Evolutionary conservation across 2,329 filamentous ascomycete species (phyloP).

Genomic region (Chrysosporium queenslandicum): DNA sequence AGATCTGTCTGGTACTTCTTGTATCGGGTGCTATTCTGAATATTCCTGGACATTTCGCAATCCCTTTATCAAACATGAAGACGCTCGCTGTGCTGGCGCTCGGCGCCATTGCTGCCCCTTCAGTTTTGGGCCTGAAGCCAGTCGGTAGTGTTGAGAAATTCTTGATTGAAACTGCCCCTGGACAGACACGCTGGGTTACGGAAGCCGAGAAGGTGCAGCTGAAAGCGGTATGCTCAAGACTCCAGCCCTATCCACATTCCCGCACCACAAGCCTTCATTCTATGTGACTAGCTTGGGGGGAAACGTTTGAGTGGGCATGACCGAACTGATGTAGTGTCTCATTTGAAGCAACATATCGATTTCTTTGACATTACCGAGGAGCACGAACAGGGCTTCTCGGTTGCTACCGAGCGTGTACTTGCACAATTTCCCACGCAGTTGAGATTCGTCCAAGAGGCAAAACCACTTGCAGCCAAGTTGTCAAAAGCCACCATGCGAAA

Average conservation of each 20-base stretch:
- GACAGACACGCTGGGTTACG: slow-evolving; percentile 74
- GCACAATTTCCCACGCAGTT: not conserved
- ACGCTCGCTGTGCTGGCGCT: slow-evolving; percentile 28
- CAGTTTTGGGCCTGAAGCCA: slow-evolving; percentile 24
- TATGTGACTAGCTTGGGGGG: not conserved
- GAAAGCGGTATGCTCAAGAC: slow-evolving; percentile 51
- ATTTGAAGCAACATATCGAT: slow-evolving; percentile 59
- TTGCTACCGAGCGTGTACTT: not conserved
- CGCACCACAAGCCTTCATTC: not conserved
- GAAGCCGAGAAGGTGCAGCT: slow-evolving; percentile 94
- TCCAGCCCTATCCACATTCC: not conserved
- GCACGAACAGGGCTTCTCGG: slow-evolving; percentile 28
- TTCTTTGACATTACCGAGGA: slow-evolving; percentile 90
- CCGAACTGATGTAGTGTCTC: slow-evolving; percentile 1
- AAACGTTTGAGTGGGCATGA: not conserved
- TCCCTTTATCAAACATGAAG: slow-evolving; percentile 26
- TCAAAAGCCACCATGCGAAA: not conserved
- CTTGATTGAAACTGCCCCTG: slow-evolving; percentile 72
- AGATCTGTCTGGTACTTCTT: not conserved
- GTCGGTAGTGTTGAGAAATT: slow-evolving; percentile 36
- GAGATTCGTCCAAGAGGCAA: not conserved
- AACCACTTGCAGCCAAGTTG: not conserved
- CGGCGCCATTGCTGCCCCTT: slow-evolving; percentile 17
- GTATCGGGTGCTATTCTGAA: not conserved
- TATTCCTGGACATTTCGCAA: not conserved